Evolutionary conservation across 306 rosid genomes (phyloP), one percentile per base, ranked within the genome.

Genomic region (Aeschynomene evenia): DNA sequence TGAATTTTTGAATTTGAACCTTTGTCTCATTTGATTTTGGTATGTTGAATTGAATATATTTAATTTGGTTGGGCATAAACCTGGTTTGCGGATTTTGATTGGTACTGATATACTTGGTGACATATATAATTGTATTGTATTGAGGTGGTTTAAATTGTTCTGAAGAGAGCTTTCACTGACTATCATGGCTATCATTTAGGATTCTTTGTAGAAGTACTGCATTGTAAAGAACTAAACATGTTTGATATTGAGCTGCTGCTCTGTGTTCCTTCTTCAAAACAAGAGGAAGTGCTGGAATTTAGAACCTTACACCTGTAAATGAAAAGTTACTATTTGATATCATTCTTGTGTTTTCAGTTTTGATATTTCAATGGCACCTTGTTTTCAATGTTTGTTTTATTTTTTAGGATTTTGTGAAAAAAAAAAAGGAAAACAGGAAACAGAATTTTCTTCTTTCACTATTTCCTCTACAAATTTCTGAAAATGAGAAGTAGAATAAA

Each of bases 51-150:
- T n/a, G 33, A 50, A 29, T 49, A 19, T 21, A 43, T 23, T 4
- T 59, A 11, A 22, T 59, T 21, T 10, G 53, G 36, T 58, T 63
- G 66, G 13, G 19, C 37, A 72, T 26, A 43, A 66, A 67, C 69
- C 49, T 50, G 70, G 75, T 54, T 66, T 12, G 63, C 23, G 34
- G 29, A 37, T 55, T 45, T 80, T 63, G 28, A 63, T 59, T 63
- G 42, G 60, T 53, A 19, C 34, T 15, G 36, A 37, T 56, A n/a
- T 29, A 8, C 26, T 48, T 9, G 21, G 28, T 56, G 13, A 57
- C 31, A 40, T 36, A 33, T 70, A 52, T 21, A 46, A 16, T 33
- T 12, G 18, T 12, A 40, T 11, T 55, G 22, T 12, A 40, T 11
- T 55, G 22, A 61, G 34, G 52, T 26, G 62, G 31, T n/a, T 69